Conservation (phyloP, 73 alveolate genomes). For the Breviolum minutum region DNA sequence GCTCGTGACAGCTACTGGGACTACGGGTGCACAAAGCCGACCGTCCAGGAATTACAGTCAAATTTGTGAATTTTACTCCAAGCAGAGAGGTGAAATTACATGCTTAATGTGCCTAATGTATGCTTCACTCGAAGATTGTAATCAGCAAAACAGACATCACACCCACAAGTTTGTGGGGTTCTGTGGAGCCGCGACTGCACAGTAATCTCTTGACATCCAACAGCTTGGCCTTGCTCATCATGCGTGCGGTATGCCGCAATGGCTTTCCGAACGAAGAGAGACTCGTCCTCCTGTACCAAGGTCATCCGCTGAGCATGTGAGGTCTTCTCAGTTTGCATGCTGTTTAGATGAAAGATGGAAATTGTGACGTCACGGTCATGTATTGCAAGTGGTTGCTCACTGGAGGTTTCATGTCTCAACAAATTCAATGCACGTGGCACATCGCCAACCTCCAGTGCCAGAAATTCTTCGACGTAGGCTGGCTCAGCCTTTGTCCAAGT, state of each 20-base stretch:
- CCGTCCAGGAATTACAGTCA: not conserved
- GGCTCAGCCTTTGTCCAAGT: constrained; percentile 7
- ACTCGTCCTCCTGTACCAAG: constrained; percentile 6
- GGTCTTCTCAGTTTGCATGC: too few relatives aligned
- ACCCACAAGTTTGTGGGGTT: too few relatives aligned
- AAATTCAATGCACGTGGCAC: not conserved
- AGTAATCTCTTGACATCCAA: not conserved
- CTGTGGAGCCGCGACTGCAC: too few relatives aligned
- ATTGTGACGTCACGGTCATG: too few relatives aligned
- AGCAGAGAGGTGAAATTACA: not conserved
- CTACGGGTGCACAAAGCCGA: too few relatives aligned
- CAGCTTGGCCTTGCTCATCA: constrained; percentile 20
- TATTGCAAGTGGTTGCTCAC: too few relatives aligned
- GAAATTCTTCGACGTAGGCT: constrained; percentile 1
- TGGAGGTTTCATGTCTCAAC: not conserved
- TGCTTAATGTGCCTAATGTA: too few relatives aligned
- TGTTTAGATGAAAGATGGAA: too few relatives aligned
- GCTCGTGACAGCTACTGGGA: too few relatives aligned
- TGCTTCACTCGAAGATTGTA: too few relatives aligned
- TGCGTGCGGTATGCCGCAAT: constrained; percentile 26
- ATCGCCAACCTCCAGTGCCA: not conserved
- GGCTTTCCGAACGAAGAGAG: constrained; percentile 1
- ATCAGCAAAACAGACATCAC: too few relatives aligned
- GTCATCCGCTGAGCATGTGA: too few relatives aligned
- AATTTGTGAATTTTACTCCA: not conserved